Conservation (phyloP, 176 grass and related monocot genomes). For the Dactylis glomerata region DNA sequence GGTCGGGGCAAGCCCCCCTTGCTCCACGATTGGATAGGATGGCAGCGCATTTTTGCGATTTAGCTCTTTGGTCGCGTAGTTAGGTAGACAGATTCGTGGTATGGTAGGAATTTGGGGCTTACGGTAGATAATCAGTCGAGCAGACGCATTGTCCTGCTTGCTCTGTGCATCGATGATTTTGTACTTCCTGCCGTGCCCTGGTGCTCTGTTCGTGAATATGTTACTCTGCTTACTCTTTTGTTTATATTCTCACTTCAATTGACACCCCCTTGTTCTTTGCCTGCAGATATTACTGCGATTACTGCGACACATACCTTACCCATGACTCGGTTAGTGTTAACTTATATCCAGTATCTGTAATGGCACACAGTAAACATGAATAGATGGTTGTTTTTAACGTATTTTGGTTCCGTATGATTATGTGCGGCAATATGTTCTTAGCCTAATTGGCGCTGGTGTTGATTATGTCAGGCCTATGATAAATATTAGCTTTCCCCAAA, state of each 20-base stretch:
- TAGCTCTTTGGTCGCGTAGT: background rate
- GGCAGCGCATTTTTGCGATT: background rate
- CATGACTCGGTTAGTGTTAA: slow-evolving; percentile 77
- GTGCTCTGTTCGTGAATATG: background rate
- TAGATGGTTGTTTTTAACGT: background rate
- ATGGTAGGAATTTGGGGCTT: background rate
- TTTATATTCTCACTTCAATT: background rate
- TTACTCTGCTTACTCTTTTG: background rate
- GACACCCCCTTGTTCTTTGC: slow-evolving; percentile 13
- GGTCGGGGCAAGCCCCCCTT: background rate
- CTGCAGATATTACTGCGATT: slow-evolving; percentile 92
- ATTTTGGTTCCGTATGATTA: background rate
- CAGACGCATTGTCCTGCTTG: background rate
- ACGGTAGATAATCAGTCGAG: background rate
- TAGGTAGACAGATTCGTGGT: background rate
- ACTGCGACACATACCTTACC: slow-evolving; percentile 96
- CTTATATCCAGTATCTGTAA: background rate
- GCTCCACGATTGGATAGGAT: background rate
- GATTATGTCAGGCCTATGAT: background rate
- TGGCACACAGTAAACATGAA: background rate
- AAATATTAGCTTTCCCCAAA: background rate
- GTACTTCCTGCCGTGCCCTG: background rate
- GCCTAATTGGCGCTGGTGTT: background rate
- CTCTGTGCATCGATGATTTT: background rate
- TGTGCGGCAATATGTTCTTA: background rate